Conservation (phyloP, 2,329 filamentous ascomycete species). For the Parascedosporium putredinis region DNA sequence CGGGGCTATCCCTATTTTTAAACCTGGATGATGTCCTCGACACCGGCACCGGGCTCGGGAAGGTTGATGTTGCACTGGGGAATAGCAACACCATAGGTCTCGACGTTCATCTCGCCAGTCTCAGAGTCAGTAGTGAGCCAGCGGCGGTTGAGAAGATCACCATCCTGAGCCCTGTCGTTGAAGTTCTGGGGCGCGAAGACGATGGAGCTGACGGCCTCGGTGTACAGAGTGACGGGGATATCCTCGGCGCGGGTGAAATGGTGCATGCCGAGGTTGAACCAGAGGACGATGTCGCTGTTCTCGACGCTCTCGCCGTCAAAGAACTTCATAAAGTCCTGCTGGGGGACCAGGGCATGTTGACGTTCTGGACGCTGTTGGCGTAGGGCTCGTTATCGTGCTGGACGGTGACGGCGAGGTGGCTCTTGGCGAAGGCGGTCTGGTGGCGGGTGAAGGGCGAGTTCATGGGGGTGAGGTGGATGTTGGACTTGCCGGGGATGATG, state of each 20-base stretch:
- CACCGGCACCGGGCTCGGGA: constrained; percentile 16
- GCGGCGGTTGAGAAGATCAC: constrained; percentile 23
- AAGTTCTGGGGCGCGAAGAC: constrained; percentile 24
- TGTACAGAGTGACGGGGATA: constrained; percentile 22
- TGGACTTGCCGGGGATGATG: constrained; percentile 24
- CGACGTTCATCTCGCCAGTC: constrained; percentile 16
- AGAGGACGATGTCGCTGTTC: constrained; percentile 32
- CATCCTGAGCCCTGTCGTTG: constrained; percentile 23
- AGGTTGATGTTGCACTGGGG: constrained; percentile 20
- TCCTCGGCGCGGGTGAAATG: constrained; percentile 40
- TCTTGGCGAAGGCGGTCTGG: constrained; percentile 29
- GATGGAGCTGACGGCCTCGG: constrained; percentile 22
- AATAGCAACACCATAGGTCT: constrained; percentile 21
- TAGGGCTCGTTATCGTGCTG: constrained; percentile 31
- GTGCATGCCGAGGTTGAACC: constrained; percentile 45
- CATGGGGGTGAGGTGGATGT: constrained; percentile 31
- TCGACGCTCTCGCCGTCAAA: constrained; percentile 17
- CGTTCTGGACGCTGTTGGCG: constrained; percentile 29
- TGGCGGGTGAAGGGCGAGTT: constrained; percentile 31
- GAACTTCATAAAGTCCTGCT: constrained; percentile 35
- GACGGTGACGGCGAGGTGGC: constrained; percentile 34
- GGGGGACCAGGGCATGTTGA: constrained; percentile 27
- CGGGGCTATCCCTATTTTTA: too few species aligned
- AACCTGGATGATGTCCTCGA: constrained; percentile 9
- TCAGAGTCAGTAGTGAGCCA: constrained; percentile 19